Conservation (phyloP, 2,329 filamentous ascomycete genomes). For the Metarhizium rileyi region DNA sequence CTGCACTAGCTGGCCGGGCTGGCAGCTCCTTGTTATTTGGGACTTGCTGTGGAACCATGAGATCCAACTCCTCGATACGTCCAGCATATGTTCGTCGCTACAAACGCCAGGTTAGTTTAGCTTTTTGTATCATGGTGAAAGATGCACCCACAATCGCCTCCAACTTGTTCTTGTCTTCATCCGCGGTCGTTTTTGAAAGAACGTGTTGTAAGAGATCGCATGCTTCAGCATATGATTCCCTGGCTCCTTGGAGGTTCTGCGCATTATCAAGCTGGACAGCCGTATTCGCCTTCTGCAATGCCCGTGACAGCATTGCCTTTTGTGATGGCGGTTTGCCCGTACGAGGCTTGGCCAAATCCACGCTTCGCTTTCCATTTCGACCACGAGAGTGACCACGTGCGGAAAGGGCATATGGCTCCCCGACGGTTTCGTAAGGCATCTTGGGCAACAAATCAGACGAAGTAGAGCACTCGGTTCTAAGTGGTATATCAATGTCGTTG, state of each 20-base stretch:
- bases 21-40: slow-evolving; percentile 67
- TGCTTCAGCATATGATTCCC: slow-evolving; percentile 84
- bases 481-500: slow-evolving; percentile 9
- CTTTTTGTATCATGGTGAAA: background rate
- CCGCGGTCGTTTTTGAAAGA: slow-evolving; percentile 70
- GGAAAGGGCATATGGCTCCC: slow-evolving; percentile 15
- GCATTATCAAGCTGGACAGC: slow-evolving; percentile 94
- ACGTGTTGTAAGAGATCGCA: slow-evolving; percentile 83
- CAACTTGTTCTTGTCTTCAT: slow-evolving; percentile 82
- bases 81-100: slow-evolving; percentile 84
- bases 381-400: slow-evolving; percentile 21
- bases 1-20: slow-evolving; percentile 49
- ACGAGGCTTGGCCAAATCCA: slow-evolving; percentile 19
- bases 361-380: slow-evolving; percentile 23
- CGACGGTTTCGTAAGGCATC: slow-evolving; percentile 23
- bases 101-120: background rate
- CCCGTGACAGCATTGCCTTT: slow-evolving; percentile 94
- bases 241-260: slow-evolving; percentile 84
- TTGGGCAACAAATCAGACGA: slow-evolving; percentile 8
- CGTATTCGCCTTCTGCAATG: slow-evolving; percentile 89
- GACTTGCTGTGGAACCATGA: slow-evolving; percentile 49
- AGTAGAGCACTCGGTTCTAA: background rate
- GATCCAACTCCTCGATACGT: slow-evolving; percentile 77
- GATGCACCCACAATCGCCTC: slow-evolving; percentile 72
- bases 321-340: slow-evolving; percentile 54